These are phyloP conservation scores for Mycena maculata DNA, from an alignment of 768 basidiomycete genomes.

Conservation along the genomic window DNA sequence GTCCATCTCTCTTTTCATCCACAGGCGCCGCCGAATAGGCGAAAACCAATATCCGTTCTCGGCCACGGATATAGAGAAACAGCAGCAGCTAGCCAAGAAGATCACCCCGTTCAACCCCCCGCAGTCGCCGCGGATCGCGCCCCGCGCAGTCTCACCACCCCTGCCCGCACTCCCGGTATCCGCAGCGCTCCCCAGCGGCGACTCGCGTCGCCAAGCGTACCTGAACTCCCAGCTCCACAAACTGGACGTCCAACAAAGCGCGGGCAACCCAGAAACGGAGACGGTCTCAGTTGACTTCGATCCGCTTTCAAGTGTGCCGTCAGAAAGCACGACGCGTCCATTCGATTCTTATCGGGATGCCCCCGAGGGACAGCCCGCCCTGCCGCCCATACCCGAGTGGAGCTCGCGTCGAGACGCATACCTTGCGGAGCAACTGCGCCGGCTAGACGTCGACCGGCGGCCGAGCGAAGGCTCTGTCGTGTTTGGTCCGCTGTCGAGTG, in stretches of 20 bases:
- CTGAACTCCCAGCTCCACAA: conserved; percentile 25
- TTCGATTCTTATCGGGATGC: not conserved
- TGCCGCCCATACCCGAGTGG: conserved; percentile 8
- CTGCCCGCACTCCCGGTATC: not conserved
- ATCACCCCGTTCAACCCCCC: conserved; percentile 20
- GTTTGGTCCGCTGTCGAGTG: conserved; percentile 26
- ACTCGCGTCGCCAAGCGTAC: conserved; percentile 23
- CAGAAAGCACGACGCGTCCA: conserved; percentile 7
- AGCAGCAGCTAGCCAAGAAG: conserved; percentile 10
- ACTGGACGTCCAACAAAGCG: not conserved
- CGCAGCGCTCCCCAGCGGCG: not conserved
- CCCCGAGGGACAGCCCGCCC: not conserved
- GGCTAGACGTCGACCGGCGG: conserved; percentile 8
- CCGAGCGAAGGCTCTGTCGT: conserved; percentile 12
- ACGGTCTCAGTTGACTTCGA: conserved; percentile 17
- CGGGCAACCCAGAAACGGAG: not conserved
- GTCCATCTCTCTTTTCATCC: conserved; percentile 21
- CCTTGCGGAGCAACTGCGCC: conserved; percentile 15
- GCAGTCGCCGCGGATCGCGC: not conserved
- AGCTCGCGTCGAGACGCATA: conserved; percentile 25
- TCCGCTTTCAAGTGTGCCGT: conserved; percentile 30
- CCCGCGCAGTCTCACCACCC: not conserved
- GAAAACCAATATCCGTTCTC: conserved; percentile 11
- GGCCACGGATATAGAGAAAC: conserved; percentile 22
- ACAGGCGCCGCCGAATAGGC: conserved; percentile 18